These are phyloP conservation scores for Xylariaceae sp. DNA, from an alignment of 2,329 filamentous ascomycete genomes.

Conservation along the genomic window DNA sequence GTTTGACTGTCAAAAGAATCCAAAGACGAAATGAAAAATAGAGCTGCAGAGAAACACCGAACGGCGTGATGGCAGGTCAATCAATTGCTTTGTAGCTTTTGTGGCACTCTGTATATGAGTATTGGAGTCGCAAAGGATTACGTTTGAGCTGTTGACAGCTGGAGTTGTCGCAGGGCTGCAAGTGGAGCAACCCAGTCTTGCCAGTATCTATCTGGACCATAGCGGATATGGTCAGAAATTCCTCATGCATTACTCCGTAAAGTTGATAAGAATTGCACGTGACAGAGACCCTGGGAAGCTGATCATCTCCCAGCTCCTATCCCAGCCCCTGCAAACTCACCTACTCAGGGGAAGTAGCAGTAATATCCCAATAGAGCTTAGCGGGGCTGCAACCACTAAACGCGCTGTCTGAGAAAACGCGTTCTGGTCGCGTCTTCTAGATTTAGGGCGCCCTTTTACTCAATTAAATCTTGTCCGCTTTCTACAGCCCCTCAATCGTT, in stretches of 20 bases:
- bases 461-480: slow-evolving; percentile 30
- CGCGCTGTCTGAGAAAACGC: slow-evolving; percentile 28
- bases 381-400: slow-evolving; percentile 30
- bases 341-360: background rate
- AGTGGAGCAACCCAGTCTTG: slow-evolving; percentile 8
- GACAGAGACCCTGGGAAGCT: background rate
- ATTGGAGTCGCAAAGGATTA: slow-evolving; percentile 14
- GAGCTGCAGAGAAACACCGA: no score
- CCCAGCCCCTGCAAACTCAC: no score
- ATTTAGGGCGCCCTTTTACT: slow-evolving; percentile 4
- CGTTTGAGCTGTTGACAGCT: no score
- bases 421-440: slow-evolving; percentile 21
- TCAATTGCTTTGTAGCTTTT: background rate
- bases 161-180: no score
- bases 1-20: no score
- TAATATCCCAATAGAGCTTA: slow-evolving; percentile 4
- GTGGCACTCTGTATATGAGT: background rate
- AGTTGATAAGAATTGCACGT: no score
- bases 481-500: slow-evolving; percentile 15
- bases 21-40: no score
- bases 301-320: background rate
- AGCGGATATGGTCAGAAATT: background rate
- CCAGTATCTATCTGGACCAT: background rate
- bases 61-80: no score
- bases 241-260: no score